Evolutionary conservation across 2,329 filamentous ascomycete genomes (phyloP), one percentile per base, ranked within the genome.

Genomic region (Neophaeococcomyces aloes): DNA sequence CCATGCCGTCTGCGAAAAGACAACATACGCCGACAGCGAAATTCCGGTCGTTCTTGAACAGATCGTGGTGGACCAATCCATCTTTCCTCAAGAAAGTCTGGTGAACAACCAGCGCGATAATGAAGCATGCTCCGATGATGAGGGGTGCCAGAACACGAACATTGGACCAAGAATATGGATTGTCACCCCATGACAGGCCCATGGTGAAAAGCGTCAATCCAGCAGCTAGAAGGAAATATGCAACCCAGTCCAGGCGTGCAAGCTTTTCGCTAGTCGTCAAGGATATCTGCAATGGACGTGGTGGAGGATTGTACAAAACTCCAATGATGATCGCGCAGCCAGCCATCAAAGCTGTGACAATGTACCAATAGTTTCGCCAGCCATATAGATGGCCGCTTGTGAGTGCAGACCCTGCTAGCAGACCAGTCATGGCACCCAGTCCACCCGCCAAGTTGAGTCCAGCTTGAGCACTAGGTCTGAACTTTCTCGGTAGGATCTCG

Each of bases 1-100:
- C 75, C 70, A 83, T 81, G 19, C 74, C 78, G 50, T 75, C 80
- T 10, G 83, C 70, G 6, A 73, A 59, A 8, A 78, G 50, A 1
- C 69, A 68, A 6, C 76, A 76, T 2, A 76, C 45, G 48, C 78
- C 64, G 1, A 83, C 65, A 0, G 77, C 69, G 10, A 65, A 65
- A 82, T 83, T 11, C 78, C 65, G 38, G 67, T 66, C 54, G 79
- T 74, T 37, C 59, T 62, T 3, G 74, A 71, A 34, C 75, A 71
- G 14, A 62, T 56, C 4, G 65, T 59, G 0, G 69, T 63, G 63
- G 25, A 78, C 58, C 2, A 61, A 40, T 1, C 65, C 64, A 0
- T 69, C 72, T 0, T 75, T 68, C 4, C 65, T 65, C 56, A 81
- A 69, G 4, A 72, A 61, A 46, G 71, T 72, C 58, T 79, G 68